These are phyloP conservation scores for Dactylellina drechsleri DNA, from an alignment of 2,329 filamentous ascomycete genomes.

Conservation along the genomic window DNA sequence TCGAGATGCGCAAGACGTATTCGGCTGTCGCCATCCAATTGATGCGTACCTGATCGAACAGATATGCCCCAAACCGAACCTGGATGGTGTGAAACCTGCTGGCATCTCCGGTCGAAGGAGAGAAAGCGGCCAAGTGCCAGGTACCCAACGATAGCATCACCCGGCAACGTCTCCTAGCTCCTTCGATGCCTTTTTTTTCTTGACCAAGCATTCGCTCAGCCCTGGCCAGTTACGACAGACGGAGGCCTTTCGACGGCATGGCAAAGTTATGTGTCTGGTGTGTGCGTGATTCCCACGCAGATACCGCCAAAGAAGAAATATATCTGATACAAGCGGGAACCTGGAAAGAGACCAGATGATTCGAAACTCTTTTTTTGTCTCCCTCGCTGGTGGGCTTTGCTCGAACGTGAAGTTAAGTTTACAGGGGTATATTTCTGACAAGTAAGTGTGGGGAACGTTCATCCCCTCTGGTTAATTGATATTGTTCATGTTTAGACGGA, in stretches of 20 bases:
- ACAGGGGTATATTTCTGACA: conserved; percentile 52
- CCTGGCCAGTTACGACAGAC: conserved; percentile 19
- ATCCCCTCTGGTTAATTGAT: conserved; percentile 38
- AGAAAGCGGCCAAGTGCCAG: conserved; percentile 25
- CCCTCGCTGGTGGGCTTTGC: conserved; percentile 33
- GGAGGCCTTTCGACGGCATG: no score
- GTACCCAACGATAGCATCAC: conserved; percentile 22
- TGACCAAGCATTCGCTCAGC: conserved; percentile 16
- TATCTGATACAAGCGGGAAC: conserved; percentile 50
- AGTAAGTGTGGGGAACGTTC: conserved; percentile 47
- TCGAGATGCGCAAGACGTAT: conserved; percentile 50
- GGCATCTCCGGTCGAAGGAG: conserved; percentile 4
- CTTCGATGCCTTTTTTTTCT: conserved; percentile 1
- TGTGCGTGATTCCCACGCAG: conserved; percentile 15
- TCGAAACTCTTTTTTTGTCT: conserved; percentile 22
- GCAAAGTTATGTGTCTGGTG: conserved; percentile 6
- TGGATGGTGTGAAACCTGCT: conserved; percentile 43
- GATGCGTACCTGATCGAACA: conserved; percentile 43
- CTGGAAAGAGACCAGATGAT: conserved; percentile 49
- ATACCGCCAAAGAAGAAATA: conserved; percentile 40
- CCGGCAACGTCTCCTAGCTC: conserved; percentile 7
- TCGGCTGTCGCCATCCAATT: conserved; percentile 49
- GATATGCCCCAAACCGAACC: conserved; percentile 40
- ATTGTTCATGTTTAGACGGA: conserved; percentile 45
- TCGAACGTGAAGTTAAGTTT: background rate